These are phyloP conservation scores for Gloeopeniophorella convolvens DNA, from an alignment of 768 basidiomycete species.

Conservation along the genomic window DNA sequence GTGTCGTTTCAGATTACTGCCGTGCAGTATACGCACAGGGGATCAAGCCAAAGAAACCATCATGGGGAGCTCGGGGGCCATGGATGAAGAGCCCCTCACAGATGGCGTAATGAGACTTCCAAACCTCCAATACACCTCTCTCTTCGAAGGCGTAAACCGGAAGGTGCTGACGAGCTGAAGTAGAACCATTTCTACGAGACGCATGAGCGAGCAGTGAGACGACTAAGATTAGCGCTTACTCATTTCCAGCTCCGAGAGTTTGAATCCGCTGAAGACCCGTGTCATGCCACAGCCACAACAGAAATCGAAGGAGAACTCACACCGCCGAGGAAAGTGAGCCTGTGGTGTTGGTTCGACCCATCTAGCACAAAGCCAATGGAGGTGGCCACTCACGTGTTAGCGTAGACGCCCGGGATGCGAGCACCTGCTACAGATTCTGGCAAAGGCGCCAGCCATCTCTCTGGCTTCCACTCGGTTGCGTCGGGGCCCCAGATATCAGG, in stretches of 20 bases:
- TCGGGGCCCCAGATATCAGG: conserved; percentile 15
- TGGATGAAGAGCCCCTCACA: conserved; percentile 2
- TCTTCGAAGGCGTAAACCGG: background rate
- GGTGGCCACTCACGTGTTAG: conserved; percentile 2
- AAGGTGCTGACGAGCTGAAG: background rate
- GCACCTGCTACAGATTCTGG: conserved; percentile 1
- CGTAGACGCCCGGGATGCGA: conserved; percentile 15
- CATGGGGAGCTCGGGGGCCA: too few relatives aligned
- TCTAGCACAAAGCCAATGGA: too few relatives aligned
- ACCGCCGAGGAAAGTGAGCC: conserved; percentile 20
- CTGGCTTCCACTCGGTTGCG: conserved; percentile 19
- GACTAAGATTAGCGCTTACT: conserved; percentile 3
- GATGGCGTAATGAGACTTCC: background rate
- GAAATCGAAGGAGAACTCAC: conserved; percentile 15
- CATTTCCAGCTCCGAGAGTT: conserved; percentile 18
- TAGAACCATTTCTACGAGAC: background rate
- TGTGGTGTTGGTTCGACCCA: too few relatives aligned
- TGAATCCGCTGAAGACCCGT: conserved; percentile 12
- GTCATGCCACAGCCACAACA: background rate
- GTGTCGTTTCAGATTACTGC: too few relatives aligned
- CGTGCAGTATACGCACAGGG: too few relatives aligned
- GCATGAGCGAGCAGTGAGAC: background rate
- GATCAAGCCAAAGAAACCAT: too few relatives aligned
- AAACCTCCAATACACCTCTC: conserved; percentile 1
- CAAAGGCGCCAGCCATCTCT: conserved; percentile 12